Evolutionary conservation across 208 protist species (phyloP).

Genomic region (Phytomonas francai): DNA sequence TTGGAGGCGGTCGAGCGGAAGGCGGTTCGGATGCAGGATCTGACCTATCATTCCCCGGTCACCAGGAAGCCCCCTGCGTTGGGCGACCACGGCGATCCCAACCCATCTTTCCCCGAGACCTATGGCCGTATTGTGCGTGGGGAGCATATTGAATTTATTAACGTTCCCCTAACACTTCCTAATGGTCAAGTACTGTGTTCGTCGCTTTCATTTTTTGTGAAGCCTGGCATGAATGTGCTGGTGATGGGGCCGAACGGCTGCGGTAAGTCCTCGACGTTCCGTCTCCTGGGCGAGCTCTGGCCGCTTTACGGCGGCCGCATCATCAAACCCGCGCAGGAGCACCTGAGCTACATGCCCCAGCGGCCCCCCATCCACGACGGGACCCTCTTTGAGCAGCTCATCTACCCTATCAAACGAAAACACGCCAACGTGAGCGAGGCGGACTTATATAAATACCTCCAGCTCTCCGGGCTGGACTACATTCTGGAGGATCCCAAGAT

Average conservation of each 20-base stretch:
- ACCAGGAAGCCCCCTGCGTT: conserved; percentile 7
- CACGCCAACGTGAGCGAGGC: conserved; percentile 51
- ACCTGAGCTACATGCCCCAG: conserved; percentile 87
- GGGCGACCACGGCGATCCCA: conserved; percentile 1
- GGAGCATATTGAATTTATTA: conserved; percentile 76
- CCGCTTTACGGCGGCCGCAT: conserved; percentile 53
- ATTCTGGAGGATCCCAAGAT: conserved; percentile 46
- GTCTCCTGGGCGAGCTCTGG: conserved; percentile 80
- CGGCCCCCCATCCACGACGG: conserved; percentile 77
- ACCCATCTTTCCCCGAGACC: not conserved
- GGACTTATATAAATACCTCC: conserved; percentile 47
- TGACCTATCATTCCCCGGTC: conserved; percentile 13
- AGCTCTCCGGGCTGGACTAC: conserved; percentile 56
- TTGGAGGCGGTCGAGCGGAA: conserved; percentile 27
- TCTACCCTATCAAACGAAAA: conserved; percentile 60
- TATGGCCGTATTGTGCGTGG: conserved; percentile 27
- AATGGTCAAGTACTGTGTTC: conserved; percentile 46
- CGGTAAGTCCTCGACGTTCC: conserved; percentile 87
- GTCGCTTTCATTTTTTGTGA: conserved; percentile 66
- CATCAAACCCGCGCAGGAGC: conserved; percentile 51
- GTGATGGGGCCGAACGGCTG: conserved; percentile 89
- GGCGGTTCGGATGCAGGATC: conserved; percentile 18
- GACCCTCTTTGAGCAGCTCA: conserved; percentile 83
- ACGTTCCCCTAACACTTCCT: conserved; percentile 62
- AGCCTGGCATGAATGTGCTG: conserved; percentile 79